phyloP scores from a whole-genome alignment of 2,329 filamentous ascomycete genomes.

The Phoma sp. region DNA sequence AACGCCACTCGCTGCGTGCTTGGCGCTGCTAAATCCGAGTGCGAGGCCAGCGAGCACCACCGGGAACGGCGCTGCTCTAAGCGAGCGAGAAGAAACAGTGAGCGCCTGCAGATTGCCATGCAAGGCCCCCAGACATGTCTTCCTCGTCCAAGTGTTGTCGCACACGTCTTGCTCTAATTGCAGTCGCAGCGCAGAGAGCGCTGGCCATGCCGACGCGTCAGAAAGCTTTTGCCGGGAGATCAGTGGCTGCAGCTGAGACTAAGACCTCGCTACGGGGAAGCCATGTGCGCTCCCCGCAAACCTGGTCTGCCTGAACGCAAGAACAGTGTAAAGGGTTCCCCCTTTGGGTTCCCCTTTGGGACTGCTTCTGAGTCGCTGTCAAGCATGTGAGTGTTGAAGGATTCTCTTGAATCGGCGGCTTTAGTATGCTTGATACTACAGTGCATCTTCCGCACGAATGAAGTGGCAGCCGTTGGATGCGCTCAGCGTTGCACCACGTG shows the following conservation, averaged over 20 bases:
- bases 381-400: background rate
- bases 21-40: constrained; percentile 12
- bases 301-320: background rate
- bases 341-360: background rate
- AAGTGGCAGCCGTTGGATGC: background rate
- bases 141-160: background rate
- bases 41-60: background rate
- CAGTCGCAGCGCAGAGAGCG: background rate
- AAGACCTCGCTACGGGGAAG: constrained; percentile 5
- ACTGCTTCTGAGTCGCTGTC: background rate
- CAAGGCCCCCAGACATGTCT: background rate
- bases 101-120: background rate
- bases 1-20: constrained; percentile 22
- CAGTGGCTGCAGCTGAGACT: constrained; percentile 6
- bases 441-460: background rate
- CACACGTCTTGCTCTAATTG: constrained; percentile 1
- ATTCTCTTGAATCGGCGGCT: background rate
- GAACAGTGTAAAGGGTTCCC: background rate
- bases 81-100: background rate
- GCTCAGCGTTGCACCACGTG: constrained; percentile 1
- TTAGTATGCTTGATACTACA: background rate
- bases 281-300: constrained; percentile 15
- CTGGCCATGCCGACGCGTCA: constrained; percentile 1
- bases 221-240: background rate
- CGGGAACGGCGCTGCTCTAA: background rate